Evolutionary conservation across 1,284 basidiomycete genomes (phyloP).

Genomic region (Polyporus tsugae): DNA sequence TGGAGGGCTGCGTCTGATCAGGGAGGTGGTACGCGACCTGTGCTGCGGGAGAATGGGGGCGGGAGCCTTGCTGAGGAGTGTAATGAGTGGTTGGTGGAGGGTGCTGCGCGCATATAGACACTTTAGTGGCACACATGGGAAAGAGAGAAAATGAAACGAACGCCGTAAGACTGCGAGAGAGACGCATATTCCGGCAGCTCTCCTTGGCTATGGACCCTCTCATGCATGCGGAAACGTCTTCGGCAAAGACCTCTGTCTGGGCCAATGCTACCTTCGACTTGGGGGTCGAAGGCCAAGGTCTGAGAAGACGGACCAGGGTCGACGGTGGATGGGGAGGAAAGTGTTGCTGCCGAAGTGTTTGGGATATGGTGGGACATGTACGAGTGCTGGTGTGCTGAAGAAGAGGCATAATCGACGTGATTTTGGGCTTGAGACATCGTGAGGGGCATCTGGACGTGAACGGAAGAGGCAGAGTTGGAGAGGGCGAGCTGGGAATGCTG

Average conservation of each 20-base stretch:
- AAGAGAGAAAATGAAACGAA: constrained; percentile 36
- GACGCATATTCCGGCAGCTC: constrained; percentile 28
- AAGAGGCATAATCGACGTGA: constrained; percentile 47
- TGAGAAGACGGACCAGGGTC: constrained; percentile 42
- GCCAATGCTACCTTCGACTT: constrained; percentile 62
- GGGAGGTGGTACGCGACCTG: constrained; percentile 28
- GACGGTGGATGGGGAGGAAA: constrained; percentile 40
- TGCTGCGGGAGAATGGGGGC: constrained; percentile 53
- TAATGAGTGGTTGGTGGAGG: constrained; percentile 40
- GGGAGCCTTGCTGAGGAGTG: constrained; percentile 40
- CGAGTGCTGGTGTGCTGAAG: constrained; percentile 39
- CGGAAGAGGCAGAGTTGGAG: constrained; percentile 34
- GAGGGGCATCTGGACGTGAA: constrained; percentile 44
- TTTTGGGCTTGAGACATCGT: constrained; percentile 42
- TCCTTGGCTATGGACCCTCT: constrained; percentile 27
- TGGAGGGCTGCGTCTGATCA: constrained; percentile 14
- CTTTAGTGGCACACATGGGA: constrained; percentile 20
- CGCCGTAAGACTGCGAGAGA: constrained; percentile 43
- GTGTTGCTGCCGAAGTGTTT: constrained; percentile 28
- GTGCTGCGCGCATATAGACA: constrained; percentile 29
- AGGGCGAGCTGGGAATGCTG: constrained; percentile 30
- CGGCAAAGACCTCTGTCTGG: constrained; percentile 59
- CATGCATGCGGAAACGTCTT: constrained; percentile 49
- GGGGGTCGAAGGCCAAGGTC: constrained; percentile 44
- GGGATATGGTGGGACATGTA: constrained; percentile 41